phyloP scores from a whole-genome alignment of 108 stramenopile species.

The Epithemia pelagica region DNA sequence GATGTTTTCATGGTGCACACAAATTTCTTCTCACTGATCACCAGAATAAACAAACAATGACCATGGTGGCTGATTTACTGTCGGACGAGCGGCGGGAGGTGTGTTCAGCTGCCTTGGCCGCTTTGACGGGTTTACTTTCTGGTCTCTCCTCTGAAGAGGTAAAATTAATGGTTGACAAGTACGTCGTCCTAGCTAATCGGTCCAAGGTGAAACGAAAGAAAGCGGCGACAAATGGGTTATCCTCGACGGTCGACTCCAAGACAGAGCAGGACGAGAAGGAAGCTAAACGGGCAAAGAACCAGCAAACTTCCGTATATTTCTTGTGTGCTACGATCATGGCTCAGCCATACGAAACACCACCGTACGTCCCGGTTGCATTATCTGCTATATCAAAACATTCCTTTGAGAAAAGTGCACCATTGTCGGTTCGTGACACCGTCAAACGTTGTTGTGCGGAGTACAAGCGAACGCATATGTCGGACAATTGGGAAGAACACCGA shows the following conservation, averaged over 20 bases:
- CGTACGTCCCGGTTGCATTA: constrained; percentile 71
- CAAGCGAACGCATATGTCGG: constrained; percentile 83
- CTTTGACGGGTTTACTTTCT: constrained; percentile 81
- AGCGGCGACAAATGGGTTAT: constrained; percentile 19
- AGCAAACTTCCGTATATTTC: constrained; percentile 79
- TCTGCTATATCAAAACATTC: constrained; percentile 86
- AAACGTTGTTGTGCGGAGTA: constrained; percentile 84
- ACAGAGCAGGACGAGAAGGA: constrained; percentile 49
- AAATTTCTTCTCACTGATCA: constrained; percentile 68
- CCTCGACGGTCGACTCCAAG: no score
- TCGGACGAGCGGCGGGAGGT: constrained; percentile 85
- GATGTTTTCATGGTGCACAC: constrained; percentile 78
- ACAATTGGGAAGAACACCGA: constrained; percentile 84
- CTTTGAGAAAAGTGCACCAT: constrained; percentile 72
- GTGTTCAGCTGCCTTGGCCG: constrained; percentile 65
- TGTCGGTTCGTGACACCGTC: constrained; percentile 81
- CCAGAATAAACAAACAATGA: constrained; percentile 37
- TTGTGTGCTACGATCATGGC: constrained; percentile 73
- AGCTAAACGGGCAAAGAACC: constrained; percentile 46
- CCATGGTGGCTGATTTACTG: constrained; percentile 55
- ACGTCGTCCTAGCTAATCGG: constrained; percentile 56
- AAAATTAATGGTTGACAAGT: constrained; percentile 55
- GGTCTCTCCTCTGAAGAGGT: constrained; percentile 41
- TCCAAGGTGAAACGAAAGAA: constrained; percentile 62
- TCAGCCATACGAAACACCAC: constrained; percentile 79